Conservation (phyloP, 164 flowering plant genomes). For the Aristolochia fimbriata region DNA sequence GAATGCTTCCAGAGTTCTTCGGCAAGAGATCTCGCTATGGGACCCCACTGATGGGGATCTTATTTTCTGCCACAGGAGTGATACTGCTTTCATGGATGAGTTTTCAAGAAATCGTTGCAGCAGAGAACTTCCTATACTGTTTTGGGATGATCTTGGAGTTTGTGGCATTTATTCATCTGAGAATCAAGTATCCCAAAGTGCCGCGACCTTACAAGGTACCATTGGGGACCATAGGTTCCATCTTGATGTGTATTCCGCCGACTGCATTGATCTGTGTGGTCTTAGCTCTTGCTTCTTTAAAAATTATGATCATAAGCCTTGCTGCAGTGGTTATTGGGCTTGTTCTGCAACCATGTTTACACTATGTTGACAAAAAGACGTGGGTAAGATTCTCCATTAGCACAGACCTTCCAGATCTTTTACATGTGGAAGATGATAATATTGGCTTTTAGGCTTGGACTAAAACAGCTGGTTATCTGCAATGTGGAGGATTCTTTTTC, state of each 20-base stretch:
- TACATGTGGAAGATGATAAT: background rate
- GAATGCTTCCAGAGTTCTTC: conserved; percentile 6
- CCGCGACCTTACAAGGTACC: conserved; percentile 7
- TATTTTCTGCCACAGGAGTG: conserved; percentile 8
- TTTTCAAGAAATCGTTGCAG: conserved; percentile 10
- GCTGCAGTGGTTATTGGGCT: conserved; percentile 7
- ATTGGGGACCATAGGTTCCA: conserved; percentile 2
- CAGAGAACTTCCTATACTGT: conserved; percentile 9
- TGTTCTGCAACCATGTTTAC: conserved; percentile 2
- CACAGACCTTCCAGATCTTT: conserved; percentile 5
- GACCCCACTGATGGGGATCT: conserved; percentile 7
- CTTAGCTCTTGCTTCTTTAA: conserved; percentile 6
- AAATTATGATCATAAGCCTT: conserved; percentile 6
- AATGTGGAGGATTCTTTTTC: too few relatives aligned
- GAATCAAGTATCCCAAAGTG: conserved; percentile 4
- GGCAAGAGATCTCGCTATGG: conserved; percentile 6
- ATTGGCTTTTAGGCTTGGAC: too few relatives aligned
- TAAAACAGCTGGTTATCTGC: too few relatives aligned
- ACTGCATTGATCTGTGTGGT: conserved; percentile 9
- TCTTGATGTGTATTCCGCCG: conserved; percentile 5
- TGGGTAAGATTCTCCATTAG: conserved; percentile 5
- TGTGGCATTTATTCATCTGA: conserved; percentile 4
- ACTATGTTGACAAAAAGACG: conserved; percentile 1
- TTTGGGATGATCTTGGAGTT: conserved; percentile 12
- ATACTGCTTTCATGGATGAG: conserved; percentile 7